Evolutionary conservation across 2,329 filamentous ascomycete genomes (phyloP).

Genomic region (Xylaria sp.): DNA sequence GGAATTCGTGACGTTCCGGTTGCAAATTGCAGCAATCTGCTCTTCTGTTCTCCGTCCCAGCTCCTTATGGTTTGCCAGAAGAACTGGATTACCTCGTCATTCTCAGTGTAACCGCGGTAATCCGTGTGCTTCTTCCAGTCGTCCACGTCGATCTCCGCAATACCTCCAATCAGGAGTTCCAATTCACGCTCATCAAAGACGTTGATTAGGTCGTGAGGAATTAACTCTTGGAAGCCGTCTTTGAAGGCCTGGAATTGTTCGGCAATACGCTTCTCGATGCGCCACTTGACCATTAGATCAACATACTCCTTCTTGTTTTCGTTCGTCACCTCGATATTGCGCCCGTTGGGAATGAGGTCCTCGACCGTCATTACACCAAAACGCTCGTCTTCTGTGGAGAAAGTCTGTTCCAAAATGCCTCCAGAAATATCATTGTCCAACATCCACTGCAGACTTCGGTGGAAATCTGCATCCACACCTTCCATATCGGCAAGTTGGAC

Average conservation of each 20-base stretch:
- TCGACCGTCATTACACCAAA: slow-evolving; percentile 96
- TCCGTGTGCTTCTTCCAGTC: slow-evolving; percentile 99
- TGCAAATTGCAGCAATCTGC: slow-evolving; percentile 92
- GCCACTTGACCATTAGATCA: slow-evolving; percentile 98
- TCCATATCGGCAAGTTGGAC: slow-evolving; percentile 96
- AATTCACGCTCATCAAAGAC: slow-evolving; percentile 98
- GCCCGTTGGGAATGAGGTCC: slow-evolving; percentile 89
- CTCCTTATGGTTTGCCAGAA: slow-evolving; percentile 98
- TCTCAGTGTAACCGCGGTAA: slow-evolving; percentile 98
- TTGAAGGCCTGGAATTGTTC: slow-evolving; percentile 99
- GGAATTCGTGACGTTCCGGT: slow-evolving; percentile 98
- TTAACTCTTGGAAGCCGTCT: slow-evolving; percentile 96
- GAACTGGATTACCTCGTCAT: slow-evolving; percentile 95
- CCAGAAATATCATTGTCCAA: slow-evolving; percentile 95
- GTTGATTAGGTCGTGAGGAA: slow-evolving; percentile 94
- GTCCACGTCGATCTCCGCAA: slow-evolving; percentile 99
- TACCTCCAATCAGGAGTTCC: slow-evolving; percentile 95
- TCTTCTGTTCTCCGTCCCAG: slow-evolving; percentile 99
- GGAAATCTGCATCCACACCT: slow-evolving; percentile 97
- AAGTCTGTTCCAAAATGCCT: slow-evolving; percentile 93
- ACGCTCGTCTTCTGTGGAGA: slow-evolving; percentile 95
- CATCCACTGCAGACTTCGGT: slow-evolving; percentile 96
- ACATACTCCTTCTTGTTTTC: slow-evolving; percentile 99
- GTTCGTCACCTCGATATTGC: slow-evolving; percentile 95
- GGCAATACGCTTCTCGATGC: slow-evolving; percentile 97